phyloP scores from a whole-genome alignment of 1,139 yeast genomes.

The Maudiozyma humilis region DNA sequence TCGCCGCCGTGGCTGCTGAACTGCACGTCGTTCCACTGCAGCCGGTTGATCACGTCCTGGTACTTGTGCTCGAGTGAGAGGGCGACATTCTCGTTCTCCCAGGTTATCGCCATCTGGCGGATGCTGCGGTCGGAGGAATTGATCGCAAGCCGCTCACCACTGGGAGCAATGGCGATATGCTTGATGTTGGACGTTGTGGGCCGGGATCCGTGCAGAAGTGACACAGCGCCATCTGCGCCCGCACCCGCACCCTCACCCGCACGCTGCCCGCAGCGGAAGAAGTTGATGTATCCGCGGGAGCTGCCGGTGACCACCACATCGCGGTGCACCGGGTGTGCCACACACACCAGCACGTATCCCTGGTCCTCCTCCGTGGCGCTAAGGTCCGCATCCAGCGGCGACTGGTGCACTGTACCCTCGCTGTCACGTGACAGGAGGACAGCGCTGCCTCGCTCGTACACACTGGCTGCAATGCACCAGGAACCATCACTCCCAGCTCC shows the following conservation, averaged over 20 bases:
- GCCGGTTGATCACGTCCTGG: constrained; percentile 81
- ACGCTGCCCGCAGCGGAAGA: constrained; percentile 32
- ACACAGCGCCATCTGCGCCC: no score
- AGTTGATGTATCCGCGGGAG: constrained; percentile 66
- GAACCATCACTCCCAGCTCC: not conserved
- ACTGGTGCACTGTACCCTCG: no score
- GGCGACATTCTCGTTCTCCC: not conserved
- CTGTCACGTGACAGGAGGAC: constrained; percentile 4
- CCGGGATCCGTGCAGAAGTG: constrained; percentile 45
- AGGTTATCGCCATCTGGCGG: constrained; percentile 61
- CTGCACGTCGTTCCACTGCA: constrained; percentile 81
- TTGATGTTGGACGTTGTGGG: constrained; percentile 67
- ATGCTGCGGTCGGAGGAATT: constrained; percentile 80
- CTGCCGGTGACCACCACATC: constrained; percentile 58
- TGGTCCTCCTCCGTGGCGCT: no score
- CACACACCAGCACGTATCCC: constrained; percentile 29
- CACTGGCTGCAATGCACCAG: constrained; percentile 19
- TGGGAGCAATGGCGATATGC: constrained; percentile 54
- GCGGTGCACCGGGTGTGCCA: constrained; percentile 33
- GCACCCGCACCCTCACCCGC: no score
- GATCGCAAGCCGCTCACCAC: constrained; percentile 63
- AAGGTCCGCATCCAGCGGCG: no score
- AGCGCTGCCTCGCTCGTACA: constrained; percentile 42
- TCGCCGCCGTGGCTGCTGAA: constrained; percentile 74
- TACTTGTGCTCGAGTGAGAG: constrained; percentile 72